These are phyloP conservation scores for Proliferodiscus dingleyae DNA, from an alignment of 2,329 filamentous ascomycete species.

Conservation along the genomic window DNA sequence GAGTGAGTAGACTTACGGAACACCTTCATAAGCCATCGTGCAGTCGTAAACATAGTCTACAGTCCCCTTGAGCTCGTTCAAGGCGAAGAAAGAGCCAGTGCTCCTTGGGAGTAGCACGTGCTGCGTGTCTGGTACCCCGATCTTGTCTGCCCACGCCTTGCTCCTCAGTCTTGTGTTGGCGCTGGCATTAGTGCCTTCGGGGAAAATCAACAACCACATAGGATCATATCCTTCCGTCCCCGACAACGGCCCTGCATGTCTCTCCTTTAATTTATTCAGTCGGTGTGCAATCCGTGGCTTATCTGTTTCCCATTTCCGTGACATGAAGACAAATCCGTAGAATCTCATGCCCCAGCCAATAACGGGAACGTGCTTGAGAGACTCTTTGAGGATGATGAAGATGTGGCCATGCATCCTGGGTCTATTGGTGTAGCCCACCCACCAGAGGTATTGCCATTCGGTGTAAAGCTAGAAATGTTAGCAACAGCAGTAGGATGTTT, in stretches of 20 bases:
- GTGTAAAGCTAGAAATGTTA: constrained; percentile 62
- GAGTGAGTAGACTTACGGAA: constrained; percentile 62
- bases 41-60: constrained; percentile 88
- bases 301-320: constrained; percentile 82
- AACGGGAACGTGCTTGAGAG: constrained; percentile 73
- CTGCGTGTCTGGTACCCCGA: constrained; percentile 64
- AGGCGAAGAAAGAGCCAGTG: constrained; percentile 74
- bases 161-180: constrained; percentile 66
- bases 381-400: constrained; percentile 88
- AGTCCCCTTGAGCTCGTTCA: constrained; percentile 68
- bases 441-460: constrained; percentile 91
- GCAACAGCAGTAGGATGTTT: constrained; percentile 2
- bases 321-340: constrained; percentile 87
- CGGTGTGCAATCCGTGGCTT: constrained; percentile 70
- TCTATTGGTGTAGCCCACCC: constrained; percentile 76
- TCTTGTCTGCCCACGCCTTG: constrained; percentile 71
- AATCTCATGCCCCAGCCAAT: constrained; percentile 79
- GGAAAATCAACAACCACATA: constrained; percentile 88
- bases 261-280: constrained; percentile 61
- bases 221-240: constrained; percentile 60
- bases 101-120: constrained; percentile 74
- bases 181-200: constrained; percentile 80
- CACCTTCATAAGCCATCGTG: constrained; percentile 91
- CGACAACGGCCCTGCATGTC: constrained; percentile 46
- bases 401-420: constrained; percentile 78